These are phyloP conservation scores for Diplodia corticola DNA, from an alignment of 2,329 filamentous ascomycete genomes.

Conservation along the genomic window DNA sequence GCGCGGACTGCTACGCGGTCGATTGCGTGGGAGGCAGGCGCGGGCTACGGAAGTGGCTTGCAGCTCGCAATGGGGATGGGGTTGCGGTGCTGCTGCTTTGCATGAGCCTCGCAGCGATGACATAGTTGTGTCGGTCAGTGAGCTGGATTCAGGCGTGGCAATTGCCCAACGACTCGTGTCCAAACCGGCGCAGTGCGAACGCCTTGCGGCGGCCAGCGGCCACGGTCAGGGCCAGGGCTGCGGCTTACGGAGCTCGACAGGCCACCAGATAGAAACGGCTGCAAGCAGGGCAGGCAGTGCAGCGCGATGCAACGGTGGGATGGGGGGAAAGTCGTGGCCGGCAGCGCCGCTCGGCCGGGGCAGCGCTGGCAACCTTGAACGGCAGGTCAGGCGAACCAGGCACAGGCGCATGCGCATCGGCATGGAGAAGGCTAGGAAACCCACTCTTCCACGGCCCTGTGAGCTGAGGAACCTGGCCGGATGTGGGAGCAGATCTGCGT, in stretches of 20 bases:
- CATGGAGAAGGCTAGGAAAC: neutral
- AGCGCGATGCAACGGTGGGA: neutral
- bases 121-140: neutral
- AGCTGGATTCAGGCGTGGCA: neutral
- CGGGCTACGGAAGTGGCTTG: slow-evolving; percentile 10
- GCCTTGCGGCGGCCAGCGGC: neutral
- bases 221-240: neutral
- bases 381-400: slow-evolving; percentile 9
- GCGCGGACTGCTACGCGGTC: slow-evolving; percentile 5
- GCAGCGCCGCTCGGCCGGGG: neutral
- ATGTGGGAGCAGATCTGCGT: neutral
- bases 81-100: neutral
- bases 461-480: neutral
- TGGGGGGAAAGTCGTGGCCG: neutral
- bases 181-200: neutral
- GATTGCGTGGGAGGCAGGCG: slow-evolving; percentile 1
- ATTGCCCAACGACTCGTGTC: slow-evolving; percentile 5
- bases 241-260: neutral
- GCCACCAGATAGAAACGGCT: neutral
- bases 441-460: neutral
- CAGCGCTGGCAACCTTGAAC: too few species aligned
- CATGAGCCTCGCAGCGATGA: slow-evolving; percentile 8
- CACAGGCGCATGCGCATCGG: slow-evolving; percentile 2
- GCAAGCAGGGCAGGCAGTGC: neutral
- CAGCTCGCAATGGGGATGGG: slow-evolving; percentile 5